Percentiles rank a stretch among this genome's conserved stretches.
Conservation (phyloP, 805 yeast species). For the Candida oleophila region DNA sequence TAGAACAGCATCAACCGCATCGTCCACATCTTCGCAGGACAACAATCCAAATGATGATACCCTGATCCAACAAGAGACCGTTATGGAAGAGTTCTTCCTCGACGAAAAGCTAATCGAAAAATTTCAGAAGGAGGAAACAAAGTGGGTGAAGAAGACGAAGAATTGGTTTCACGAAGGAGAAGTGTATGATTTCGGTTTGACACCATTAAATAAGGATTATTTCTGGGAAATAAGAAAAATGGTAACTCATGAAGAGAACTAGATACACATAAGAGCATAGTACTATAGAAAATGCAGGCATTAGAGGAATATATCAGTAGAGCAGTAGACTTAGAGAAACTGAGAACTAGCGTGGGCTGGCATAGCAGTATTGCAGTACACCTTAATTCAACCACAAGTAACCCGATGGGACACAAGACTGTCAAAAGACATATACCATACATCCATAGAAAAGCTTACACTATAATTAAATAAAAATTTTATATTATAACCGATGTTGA, state of each 20-base stretch:
- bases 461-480: constrained; percentile 5
- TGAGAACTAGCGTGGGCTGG: too few relatives aligned
- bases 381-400: too few relatives aligned
- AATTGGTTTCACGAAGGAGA: constrained; percentile 39
- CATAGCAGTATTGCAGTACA: too few relatives aligned
- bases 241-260: constrained; percentile 34
- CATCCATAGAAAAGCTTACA: too few relatives aligned
- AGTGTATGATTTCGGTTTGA: constrained; percentile 17
- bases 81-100: constrained; percentile 24
- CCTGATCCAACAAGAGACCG: constrained; percentile 5
- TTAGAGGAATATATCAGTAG: too few relatives aligned
- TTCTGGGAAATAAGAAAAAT: constrained; percentile 45
- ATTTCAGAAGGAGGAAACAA: constrained; percentile 36
- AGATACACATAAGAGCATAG: background rate
- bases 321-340: too few relatives aligned
- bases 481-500: constrained; percentile 46
- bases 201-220: constrained; percentile 23
- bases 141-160: constrained; percentile 30
- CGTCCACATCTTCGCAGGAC: constrained; percentile 10
- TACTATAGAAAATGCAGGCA: too few relatives aligned
- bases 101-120: constrained; percentile 26
- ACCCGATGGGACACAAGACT: too few relatives aligned
- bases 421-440: too few relatives aligned
- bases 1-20: constrained; percentile 31
- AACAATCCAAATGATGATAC: constrained; percentile 7